A percentile compares a stretch with the other conserved stretches of the same genome.
Evolutionary conservation across 2,329 filamentous ascomycete genomes (phyloP).

Genomic region (Gliomastix tumulicola): DNA sequence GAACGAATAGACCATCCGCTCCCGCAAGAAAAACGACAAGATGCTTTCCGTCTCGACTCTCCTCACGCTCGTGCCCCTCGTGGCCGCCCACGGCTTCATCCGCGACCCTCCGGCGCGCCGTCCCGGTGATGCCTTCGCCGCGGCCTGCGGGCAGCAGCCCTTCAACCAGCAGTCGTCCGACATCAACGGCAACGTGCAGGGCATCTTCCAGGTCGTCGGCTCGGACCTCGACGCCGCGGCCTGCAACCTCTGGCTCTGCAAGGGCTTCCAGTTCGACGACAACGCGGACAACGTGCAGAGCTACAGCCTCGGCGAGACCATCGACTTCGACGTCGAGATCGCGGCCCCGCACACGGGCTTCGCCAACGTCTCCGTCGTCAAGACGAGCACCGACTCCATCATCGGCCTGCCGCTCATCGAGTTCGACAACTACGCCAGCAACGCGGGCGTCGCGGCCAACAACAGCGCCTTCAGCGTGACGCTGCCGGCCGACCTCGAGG

Average conservation of each 20-base stretch:
- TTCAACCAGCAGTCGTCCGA: slow-evolving; percentile 21
- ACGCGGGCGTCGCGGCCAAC: slow-evolving; percentile 27
- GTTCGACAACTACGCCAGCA: slow-evolving; percentile 48
- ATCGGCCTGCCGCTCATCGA: slow-evolving; percentile 45
- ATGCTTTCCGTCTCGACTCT: slow-evolving; percentile 15
- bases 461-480: slow-evolving; percentile 46
- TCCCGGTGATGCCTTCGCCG: slow-evolving; percentile 32
- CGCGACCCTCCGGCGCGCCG: slow-evolving; percentile 29
- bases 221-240: slow-evolving; percentile 11
- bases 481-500: slow-evolving; percentile 38
- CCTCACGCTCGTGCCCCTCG: slow-evolving; percentile 17
- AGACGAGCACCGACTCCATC: slow-evolving; percentile 41
- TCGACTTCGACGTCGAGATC: slow-evolving; percentile 31
- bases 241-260: slow-evolving; percentile 38
- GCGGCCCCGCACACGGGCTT: slow-evolving; percentile 37
- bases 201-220: slow-evolving; percentile 22
- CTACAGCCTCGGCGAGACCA: slow-evolving; percentile 31
- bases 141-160: slow-evolving; percentile 34
- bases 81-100: slow-evolving; percentile 36
- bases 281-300: slow-evolving; percentile 33
- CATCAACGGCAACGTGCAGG: slow-evolving; percentile 29
- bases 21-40: slow-evolving; percentile 7
- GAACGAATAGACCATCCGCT: too few relatives aligned
- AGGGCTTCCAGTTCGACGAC: slow-evolving; percentile 37
- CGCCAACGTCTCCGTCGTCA: slow-evolving; percentile 51